A percentile compares a stretch with the other conserved stretches of the same genome.
These are phyloP conservation scores for Fusarium phyllophilum DNA, from an alignment of 2,329 filamentous ascomycete species.

Conservation along the genomic window DNA sequence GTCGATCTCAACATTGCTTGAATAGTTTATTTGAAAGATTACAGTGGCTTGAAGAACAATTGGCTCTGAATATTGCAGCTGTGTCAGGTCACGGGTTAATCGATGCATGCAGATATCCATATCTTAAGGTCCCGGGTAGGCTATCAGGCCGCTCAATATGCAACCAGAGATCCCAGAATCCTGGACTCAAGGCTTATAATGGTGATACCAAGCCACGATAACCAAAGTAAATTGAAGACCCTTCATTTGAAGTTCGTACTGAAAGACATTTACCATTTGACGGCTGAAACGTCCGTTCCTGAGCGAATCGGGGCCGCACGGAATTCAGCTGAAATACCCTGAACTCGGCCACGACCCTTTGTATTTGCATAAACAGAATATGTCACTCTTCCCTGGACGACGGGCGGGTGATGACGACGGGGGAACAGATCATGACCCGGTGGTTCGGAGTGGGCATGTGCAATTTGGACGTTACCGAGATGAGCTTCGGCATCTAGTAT, in stretches of 20 bases:
- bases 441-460: slow-evolving; percentile 25
- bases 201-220: slow-evolving; percentile 6
- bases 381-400: slow-evolving; percentile 10
- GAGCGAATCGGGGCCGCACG: background rate
- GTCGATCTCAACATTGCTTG: background rate
- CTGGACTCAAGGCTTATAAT: background rate
- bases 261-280: background rate
- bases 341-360: slow-evolving; percentile 1
- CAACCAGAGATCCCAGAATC: background rate
- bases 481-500: slow-evolving; percentile 26
- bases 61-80: background rate
- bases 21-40: background rate
- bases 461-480: slow-evolving; percentile 36
- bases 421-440: slow-evolving; percentile 19
- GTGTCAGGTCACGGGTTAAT: background rate
- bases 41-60: background rate
- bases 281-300: background rate
- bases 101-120: background rate
- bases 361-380: slow-evolving; percentile 28
- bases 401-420: slow-evolving; percentile 29
- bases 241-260: background rate
- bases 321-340: slow-evolving; percentile 14
- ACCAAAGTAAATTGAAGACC: slow-evolving; percentile 4
- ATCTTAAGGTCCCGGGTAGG: background rate
- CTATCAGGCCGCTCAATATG: too few relatives aligned